Conservation (phyloP, 768 basidiomycete species). For the Dentipellis fragilis region DNA sequence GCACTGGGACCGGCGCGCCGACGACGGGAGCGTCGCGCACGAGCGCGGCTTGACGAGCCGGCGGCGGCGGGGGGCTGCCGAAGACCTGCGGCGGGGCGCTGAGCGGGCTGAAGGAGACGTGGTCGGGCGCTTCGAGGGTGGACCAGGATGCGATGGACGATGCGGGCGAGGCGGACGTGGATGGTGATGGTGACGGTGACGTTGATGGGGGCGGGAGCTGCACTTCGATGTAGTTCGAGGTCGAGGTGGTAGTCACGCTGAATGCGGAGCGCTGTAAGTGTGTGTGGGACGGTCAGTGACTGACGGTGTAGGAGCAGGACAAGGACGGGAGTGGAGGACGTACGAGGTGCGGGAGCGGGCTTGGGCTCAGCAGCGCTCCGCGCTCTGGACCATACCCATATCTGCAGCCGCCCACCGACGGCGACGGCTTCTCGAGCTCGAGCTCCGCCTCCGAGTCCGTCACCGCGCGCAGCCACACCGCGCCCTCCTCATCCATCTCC, state of each 20-base stretch:
- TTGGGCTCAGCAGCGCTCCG: no score
- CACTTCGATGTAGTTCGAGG: constrained; percentile 24
- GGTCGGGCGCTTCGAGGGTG: constrained; percentile 1
- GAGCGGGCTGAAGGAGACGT: constrained; percentile 10
- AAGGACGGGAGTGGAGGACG: background rate
- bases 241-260: constrained; percentile 27
- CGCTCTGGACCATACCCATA: no score
- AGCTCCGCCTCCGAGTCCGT: background rate
- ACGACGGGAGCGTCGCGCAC: constrained; percentile 11
- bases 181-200: no score
- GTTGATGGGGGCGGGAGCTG: constrained; percentile 12
- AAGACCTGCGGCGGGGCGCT: background rate
- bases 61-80: constrained; percentile 1
- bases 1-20: no score
- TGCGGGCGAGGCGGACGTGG: background rate
- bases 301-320: no score
- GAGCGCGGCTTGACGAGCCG: constrained; percentile 3
- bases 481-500: background rate
- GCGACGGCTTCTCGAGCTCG: no score
- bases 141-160: background rate
- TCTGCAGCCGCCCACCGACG: no score
- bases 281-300: background rate
- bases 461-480: constrained; percentile 4
- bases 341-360: background rate
- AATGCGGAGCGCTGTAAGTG: constrained; percentile 21